Conservation (phyloP, 345 rosid genomes). For the Iberis pinnata region DNA sequence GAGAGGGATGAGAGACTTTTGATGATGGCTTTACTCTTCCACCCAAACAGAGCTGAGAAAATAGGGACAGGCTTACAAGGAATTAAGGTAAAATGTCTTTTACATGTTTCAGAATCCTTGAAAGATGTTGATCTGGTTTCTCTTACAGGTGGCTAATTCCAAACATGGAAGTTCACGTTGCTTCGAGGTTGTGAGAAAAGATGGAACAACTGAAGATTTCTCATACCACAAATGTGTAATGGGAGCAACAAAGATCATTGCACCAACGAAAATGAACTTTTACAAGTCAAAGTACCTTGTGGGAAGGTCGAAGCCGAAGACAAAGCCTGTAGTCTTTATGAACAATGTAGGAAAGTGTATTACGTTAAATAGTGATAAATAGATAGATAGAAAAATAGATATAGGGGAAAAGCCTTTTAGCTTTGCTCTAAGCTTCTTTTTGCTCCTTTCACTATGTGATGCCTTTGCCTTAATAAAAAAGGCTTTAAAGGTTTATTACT, state of each 20-base stretch:
- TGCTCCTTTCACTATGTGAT: slow-evolving; percentile 80
- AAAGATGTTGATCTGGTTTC: slow-evolving; percentile 6
- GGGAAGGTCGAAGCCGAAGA: background rate
- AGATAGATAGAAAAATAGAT: slow-evolving; percentile 23
- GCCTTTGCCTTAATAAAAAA: slow-evolving; percentile 37
- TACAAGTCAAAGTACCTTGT: slow-evolving; percentile 36
- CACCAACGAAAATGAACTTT: slow-evolving; percentile 44
- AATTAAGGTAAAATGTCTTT: slow-evolving; percentile 46
- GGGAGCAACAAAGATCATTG: slow-evolving; percentile 66
- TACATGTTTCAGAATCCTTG: background rate
- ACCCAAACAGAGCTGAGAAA: slow-evolving; percentile 69
- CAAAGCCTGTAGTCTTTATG: background rate
- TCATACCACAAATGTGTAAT: slow-evolving; percentile 74
- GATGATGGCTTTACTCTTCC: slow-evolving; percentile 57
- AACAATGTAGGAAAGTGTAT: slow-evolving; percentile 14
- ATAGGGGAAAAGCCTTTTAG: slow-evolving; percentile 29
- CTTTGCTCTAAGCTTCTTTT: slow-evolving; percentile 65
- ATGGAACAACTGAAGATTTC: slow-evolving; percentile 72
- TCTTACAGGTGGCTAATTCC: slow-evolving; percentile 61
- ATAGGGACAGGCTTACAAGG: slow-evolving; percentile 57
- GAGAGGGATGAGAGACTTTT: slow-evolving; percentile 43
- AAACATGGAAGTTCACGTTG: slow-evolving; percentile 50
- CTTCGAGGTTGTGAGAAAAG: slow-evolving; percentile 58
- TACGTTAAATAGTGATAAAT: slow-evolving; percentile 3
- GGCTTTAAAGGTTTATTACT: slow-evolving; percentile 47